Evolutionary conservation across 179 eudicot genomes (phyloP).

Genomic region (Drosera spatulata): DNA sequence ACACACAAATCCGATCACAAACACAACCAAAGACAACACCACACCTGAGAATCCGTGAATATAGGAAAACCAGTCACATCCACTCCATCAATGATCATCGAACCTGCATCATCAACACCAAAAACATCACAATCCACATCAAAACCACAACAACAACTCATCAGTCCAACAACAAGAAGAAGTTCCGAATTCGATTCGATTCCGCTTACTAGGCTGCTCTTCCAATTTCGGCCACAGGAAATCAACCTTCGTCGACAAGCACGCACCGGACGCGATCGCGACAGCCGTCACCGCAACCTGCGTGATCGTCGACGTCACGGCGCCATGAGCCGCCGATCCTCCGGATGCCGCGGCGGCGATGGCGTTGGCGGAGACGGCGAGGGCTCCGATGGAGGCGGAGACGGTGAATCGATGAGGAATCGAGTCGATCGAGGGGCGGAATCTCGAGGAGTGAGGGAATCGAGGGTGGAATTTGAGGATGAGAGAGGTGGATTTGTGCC

Average conservation of each 20-base stretch:
- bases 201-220: constrained; percentile 57
- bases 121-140: background rate
- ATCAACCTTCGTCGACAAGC: constrained; percentile 84
- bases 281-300: constrained; percentile 92
- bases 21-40: constrained; percentile 23
- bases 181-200: background rate
- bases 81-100: constrained; percentile 75
- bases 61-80: constrained; percentile 84
- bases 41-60: constrained; percentile 71
- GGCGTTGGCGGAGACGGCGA: constrained; percentile 34
- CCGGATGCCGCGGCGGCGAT: constrained; percentile 45
- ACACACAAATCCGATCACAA: background rate
- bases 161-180: background rate
- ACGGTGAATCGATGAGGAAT: constrained; percentile 25
- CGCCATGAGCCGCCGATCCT: constrained; percentile 44
- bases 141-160: background rate
- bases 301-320: constrained; percentile 76
- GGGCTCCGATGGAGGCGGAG: constrained; percentile 43
- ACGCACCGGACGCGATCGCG: constrained; percentile 97
- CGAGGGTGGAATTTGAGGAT: constrained; percentile 13
- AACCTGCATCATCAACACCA: constrained; percentile 31
- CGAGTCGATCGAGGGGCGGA: constrained; percentile 19
- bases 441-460: no score
- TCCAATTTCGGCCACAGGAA: constrained; percentile 75
- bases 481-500: constrained; percentile 16